phyloP scores from a whole-genome alignment of 352 stramenopile species.

The Globisporangium takayamanum region DNA sequence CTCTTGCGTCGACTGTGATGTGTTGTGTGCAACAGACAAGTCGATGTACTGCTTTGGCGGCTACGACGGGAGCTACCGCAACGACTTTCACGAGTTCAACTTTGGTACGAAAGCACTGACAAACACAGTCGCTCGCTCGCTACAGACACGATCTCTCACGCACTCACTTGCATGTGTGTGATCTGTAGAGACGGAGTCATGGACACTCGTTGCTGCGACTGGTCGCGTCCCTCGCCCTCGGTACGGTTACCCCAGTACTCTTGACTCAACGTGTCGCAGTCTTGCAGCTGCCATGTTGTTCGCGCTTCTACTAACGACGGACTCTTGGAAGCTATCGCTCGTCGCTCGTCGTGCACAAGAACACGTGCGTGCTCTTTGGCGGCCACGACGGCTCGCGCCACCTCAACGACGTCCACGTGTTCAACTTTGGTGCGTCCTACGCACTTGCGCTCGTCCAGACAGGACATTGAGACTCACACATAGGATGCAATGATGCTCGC shows the following conservation, averaged over 20 bases:
- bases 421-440: conserved; percentile 85
- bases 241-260: conserved; percentile 17
- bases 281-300: neutral
- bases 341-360: conserved; percentile 89
- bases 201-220: conserved; percentile 78
- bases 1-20: neutral
- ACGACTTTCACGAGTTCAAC: conserved; percentile 97
- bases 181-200: conserved; percentile 70
- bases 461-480: neutral
- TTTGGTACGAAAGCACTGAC: conserved; percentile 41
- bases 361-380: conserved; percentile 94
- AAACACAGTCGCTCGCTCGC: neutral
- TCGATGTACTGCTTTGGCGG: conserved; percentile 90
- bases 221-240: conserved; percentile 62
- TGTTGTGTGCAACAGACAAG: conserved; percentile 33
- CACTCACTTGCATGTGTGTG: neutral
- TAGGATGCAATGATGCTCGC: neutral
- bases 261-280: no score
- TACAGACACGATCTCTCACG: neutral
- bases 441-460: neutral
- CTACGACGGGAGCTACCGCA: conserved; percentile 94
- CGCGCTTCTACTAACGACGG: neutral
- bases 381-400: conserved; percentile 97
- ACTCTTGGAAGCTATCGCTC: conserved; percentile 63
- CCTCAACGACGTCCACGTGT: conserved; percentile 95